Evolutionary conservation across 306 rosid species (phyloP).

Genomic region (Castanea crenata): DNA sequence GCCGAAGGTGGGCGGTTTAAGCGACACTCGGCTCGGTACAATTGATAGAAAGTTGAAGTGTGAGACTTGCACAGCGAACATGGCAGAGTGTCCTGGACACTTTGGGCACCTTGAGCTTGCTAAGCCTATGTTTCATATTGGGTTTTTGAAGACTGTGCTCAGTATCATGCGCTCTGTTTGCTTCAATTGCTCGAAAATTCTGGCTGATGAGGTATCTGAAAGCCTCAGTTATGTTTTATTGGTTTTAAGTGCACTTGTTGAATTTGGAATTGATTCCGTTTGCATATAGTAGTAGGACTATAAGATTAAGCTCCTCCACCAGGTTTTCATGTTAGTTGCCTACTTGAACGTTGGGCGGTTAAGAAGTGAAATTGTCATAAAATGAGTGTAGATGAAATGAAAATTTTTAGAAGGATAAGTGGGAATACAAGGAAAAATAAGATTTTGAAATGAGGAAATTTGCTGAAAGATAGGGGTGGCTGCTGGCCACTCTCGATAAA

Average conservation of each 20-base stretch:
- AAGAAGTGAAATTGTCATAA: too few species aligned
- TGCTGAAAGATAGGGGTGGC: too few species aligned
- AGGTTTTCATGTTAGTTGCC: background rate
- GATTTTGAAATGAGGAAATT: too few species aligned
- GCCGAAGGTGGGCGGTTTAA: conserved; percentile 83
- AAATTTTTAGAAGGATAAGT: too few species aligned
- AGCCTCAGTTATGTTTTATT: background rate
- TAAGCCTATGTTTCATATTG: conserved; percentile 96
- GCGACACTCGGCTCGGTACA: conserved; percentile 92
- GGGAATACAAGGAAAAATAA: too few species aligned
- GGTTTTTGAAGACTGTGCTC: conserved; percentile 83
- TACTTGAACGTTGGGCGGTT: background rate
- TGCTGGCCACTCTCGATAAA: too few species aligned
- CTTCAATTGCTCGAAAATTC: conserved; percentile 90
- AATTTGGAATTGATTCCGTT: background rate
- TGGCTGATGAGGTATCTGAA: conserved; percentile 75
- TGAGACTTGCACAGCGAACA: conserved; percentile 88
- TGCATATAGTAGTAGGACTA: background rate
- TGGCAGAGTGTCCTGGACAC: conserved; percentile 99
- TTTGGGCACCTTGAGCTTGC: conserved; percentile 98
- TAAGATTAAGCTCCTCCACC: background rate
- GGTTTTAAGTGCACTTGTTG: background rate
- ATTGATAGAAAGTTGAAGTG: conserved; percentile 93
- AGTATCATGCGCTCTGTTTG: conserved; percentile 87
- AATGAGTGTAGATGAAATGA: too few species aligned